Conservation (phyloP, 1,139 yeast species). For the Yamadazyma pseudoaaseri region DNA sequence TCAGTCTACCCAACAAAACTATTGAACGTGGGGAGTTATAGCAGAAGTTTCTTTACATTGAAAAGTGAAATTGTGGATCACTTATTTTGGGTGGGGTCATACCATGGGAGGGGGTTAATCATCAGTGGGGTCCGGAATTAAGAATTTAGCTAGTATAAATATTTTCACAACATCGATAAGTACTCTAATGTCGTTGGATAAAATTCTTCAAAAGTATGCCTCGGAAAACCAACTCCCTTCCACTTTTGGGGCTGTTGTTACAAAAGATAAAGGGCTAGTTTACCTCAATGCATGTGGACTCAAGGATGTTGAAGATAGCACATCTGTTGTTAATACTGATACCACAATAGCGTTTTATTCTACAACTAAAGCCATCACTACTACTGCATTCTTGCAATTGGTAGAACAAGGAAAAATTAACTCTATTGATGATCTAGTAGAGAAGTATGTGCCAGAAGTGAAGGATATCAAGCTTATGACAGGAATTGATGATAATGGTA, state of each 20-base stretch:
- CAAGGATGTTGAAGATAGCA: neutral
- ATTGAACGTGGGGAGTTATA: too few species aligned
- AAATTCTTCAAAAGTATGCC: neutral
- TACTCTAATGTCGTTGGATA: neutral
- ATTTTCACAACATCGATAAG: too few species aligned
- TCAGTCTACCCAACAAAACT: too few species aligned
- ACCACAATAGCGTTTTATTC: constrained; percentile 40
- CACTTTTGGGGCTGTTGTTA: neutral
- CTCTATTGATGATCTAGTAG: constrained; percentile 41
- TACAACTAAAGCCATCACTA: constrained; percentile 49
- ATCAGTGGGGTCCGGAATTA: too few species aligned
- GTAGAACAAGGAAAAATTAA: constrained; percentile 41
- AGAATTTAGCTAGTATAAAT: too few species aligned
- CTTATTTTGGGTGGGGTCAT: too few species aligned
- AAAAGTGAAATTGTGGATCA: too few species aligned
- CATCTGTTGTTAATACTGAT: constrained; percentile 18
- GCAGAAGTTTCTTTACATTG: too few species aligned
- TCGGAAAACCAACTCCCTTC: neutral
- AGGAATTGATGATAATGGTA: constrained; percentile 22
- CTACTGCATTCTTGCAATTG: constrained; percentile 45
- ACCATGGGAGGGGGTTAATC: too few species aligned
- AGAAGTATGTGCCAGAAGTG: constrained; percentile 40
- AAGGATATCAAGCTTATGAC: constrained; percentile 36
- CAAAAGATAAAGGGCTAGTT: neutral
- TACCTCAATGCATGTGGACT: neutral